Percentiles rank a stretch among this genome's conserved stretches.
Evolutionary conservation across 495 filamentous ascomycete species (phyloP).

Genomic region (Jackrogersella minutella): DNA sequence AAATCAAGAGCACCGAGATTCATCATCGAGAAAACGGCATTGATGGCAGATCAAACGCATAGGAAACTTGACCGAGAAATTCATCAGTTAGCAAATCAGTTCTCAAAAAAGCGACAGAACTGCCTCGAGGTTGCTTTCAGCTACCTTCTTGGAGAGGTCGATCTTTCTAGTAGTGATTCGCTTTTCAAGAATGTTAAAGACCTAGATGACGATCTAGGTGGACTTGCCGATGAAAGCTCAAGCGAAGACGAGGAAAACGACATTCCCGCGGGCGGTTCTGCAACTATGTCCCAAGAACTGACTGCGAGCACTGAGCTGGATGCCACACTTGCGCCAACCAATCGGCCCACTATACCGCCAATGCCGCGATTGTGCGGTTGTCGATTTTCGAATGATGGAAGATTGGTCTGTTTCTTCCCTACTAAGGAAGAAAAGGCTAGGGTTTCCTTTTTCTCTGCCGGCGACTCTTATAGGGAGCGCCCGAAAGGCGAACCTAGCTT

Average conservation of each 20-base stretch:
- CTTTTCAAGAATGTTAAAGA: conserved; percentile 71
- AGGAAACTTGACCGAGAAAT: conserved; percentile 71
- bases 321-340: conserved; percentile 62
- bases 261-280: conserved; percentile 61
- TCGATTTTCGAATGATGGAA: conserved; percentile 78
- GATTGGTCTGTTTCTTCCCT: conserved; percentile 86
- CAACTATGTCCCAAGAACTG: conserved; percentile 64
- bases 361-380: conserved; percentile 78
- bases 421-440: conserved; percentile 77
- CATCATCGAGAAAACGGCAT: conserved; percentile 77
- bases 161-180: conserved; percentile 74
- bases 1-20: conserved; percentile 70
- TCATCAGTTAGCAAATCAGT: conserved; percentile 71
- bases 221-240: conserved; percentile 70
- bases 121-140: conserved; percentile 83
- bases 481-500: conserved; percentile 75
- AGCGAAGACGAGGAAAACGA: conserved; percentile 85
- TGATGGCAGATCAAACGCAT: conserved; percentile 74
- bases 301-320: conserved; percentile 60
- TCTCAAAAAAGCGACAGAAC: conserved; percentile 72
- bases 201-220: conserved; percentile 67
- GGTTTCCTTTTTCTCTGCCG: conserved; percentile 65
- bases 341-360: conserved; percentile 79
- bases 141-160: conserved; percentile 85
- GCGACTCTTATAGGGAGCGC: conserved; percentile 67